Conservation (phyloP, 139 green algal species). For the Desmodesmus armatus region DNA sequence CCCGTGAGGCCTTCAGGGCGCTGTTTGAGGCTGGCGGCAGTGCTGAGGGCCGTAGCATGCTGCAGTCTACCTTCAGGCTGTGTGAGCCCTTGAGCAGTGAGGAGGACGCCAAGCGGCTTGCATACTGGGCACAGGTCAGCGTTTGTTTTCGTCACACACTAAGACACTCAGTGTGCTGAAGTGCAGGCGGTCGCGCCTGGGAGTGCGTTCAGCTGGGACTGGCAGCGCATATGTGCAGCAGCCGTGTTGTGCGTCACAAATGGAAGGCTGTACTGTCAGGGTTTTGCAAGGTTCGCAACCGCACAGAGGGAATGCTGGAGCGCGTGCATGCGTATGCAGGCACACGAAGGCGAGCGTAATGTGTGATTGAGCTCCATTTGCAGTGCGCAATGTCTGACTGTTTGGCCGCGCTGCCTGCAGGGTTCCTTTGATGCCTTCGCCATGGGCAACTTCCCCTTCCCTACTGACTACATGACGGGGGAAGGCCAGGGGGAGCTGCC, state of each 20-base stretch:
- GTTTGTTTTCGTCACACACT: neutral
- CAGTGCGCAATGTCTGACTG: neutral
- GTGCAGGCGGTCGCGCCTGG: too few relatives aligned
- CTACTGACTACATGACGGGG: constrained; percentile 64
- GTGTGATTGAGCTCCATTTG: too few relatives aligned
- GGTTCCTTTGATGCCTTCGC: constrained; percentile 79
- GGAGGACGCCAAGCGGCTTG: constrained; percentile 34
- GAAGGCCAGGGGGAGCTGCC: constrained; percentile 59
- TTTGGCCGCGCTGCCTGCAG: constrained; percentile 43
- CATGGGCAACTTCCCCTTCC: constrained; percentile 83
- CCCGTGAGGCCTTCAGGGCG: constrained; percentile 55
- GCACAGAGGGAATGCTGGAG: too few relatives aligned
- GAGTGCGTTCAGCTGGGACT: too few relatives aligned
- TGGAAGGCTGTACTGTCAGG: too few relatives aligned
- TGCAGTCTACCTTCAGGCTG: constrained; percentile 55
- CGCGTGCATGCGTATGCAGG: too few relatives aligned
- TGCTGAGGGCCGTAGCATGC: constrained; percentile 30
- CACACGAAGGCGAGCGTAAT: neutral
- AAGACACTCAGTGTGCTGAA: too few relatives aligned
- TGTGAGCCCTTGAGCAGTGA: constrained; percentile 38
- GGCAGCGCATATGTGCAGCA: too few relatives aligned
- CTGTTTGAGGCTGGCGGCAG: constrained; percentile 27
- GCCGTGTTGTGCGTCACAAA: too few relatives aligned
- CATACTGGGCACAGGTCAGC: constrained; percentile 70
- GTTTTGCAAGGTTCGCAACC: too few relatives aligned